Evolutionary conservation across 345 rosid species (phyloP), one percentile per base, ranked within the genome.

Genomic region (Eucalyptus camaldulensis): DNA sequence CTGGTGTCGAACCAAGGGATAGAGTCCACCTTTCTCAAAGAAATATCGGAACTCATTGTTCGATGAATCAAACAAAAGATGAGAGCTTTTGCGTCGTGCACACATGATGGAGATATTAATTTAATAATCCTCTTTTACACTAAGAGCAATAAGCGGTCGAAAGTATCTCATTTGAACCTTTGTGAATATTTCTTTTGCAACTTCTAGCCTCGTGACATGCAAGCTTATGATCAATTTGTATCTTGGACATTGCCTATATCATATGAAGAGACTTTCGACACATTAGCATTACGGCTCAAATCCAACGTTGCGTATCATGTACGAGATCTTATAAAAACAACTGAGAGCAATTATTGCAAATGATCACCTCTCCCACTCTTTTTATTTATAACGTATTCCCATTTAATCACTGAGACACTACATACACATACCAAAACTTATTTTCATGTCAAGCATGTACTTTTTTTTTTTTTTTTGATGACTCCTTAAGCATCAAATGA

Each of bases 321-420:
- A 9, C 29, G 47, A 40, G 8, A 76, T 9, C 5, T 40, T 40
- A 76, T 21, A 4, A 22, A 11, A 40, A 40, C 15, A 0, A 33
- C 6, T 2, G 0, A 3, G 81, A 72, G 81, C 44, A 10, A 69
- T 17, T 5, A 69, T 69, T 69, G 24, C 43, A 33, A 21, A 1
- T 0, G 24, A 17, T 9, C 43, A 0, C 7, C 80, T 16, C 44
- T 33, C 44, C 2, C 1, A 0, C 80, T 33, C 12, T 69, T 69
- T 22, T 72, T 72, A 33, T 33, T 33, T 72, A 72, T 72, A 33
- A 33, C 10, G 7, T 11, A 37, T 40, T 40, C 2, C 0, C 83
- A 13, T 21, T 1, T 21, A 76, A 76, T 76, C 29, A 37, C 27
- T 21, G 8, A 37, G 15, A 37, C 8, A 21, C 80, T 15, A 4